Base-by-base conservation (phyloP, 306 rosid genomes). In the Vigna radiata region DNA sequence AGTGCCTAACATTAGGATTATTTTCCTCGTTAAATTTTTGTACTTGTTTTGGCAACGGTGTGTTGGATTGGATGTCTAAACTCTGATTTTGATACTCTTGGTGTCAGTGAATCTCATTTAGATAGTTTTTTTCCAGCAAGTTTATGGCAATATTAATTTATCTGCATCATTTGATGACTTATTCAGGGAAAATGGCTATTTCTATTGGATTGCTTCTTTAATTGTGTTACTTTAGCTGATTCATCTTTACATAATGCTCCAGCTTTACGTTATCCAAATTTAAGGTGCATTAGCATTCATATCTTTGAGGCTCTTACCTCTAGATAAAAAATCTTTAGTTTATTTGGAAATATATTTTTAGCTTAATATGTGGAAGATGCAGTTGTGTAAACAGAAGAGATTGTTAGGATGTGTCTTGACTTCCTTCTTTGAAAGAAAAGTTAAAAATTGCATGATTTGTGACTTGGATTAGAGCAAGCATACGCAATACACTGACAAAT, bases 1-100 rank as follows among this genome's bases (percentile, higher is more conserved):
- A 13, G 12, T 63, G 46, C 44, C 44, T 18, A 1, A 54, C 16
- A 66, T 37, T 16, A 19, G 10, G 47, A 67, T 37, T 25, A 8
- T 58, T 82, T 36, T 71, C 56, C 68, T 39, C 60, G 36, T 66
- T 67, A 64, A 75, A 71, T 17, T 56, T 83, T 19, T 60, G 23
- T 48, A 70, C 76, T 56, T 37, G 47, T 46, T 18, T 65, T 64
- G 29, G 11, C 43, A 49, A 64, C 33, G 33, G 33, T 29, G 33
- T 65, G 63, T 11, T 46, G 47, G 77, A 75, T 65, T 64, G 58
- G 37, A 27, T 27, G 4, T 55, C 6, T 55, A 68, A 73, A 15
- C 43, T 54, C 41, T 12, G 44, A 72, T 68, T 25, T 55, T 75
- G 67, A 55, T 29, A 31, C 64, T 47, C 12, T 37, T 33, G 47